phyloP scores from a whole-genome alignment of 768 basidiomycete genomes.

The Trametes maxima region DNA sequence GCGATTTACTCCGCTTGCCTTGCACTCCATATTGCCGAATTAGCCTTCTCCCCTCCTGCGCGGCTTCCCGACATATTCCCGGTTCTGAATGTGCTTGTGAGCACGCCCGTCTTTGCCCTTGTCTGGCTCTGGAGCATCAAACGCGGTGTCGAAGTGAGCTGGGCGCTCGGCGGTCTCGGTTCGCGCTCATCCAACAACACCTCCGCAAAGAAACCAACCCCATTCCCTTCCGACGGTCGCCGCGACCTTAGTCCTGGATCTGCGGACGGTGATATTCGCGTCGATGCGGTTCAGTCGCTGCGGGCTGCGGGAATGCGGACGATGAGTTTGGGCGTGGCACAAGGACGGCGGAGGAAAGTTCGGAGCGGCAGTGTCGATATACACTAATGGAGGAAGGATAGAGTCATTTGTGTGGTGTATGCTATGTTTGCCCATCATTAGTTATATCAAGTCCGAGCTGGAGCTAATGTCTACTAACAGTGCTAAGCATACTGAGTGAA shows the following conservation, averaged over 20 bases:
- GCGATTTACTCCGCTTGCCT: slow-evolving; percentile 56
- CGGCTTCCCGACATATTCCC: slow-evolving; percentile 86
- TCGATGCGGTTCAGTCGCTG: not conserved
- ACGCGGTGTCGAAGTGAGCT: slow-evolving; percentile 74
- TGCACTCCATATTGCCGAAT: slow-evolving; percentile 65
- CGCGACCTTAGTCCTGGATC: not conserved
- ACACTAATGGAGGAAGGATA: not conserved
- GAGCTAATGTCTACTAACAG: too few species aligned
- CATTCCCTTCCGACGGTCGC: slow-evolving; percentile 2
- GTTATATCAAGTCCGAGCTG: too few species aligned
- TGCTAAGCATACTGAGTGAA: too few species aligned
- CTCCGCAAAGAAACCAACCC: not conserved
- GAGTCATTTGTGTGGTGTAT: not conserved
- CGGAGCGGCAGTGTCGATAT: slow-evolving; percentile 19
- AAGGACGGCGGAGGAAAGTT: slow-evolving; percentile 17
- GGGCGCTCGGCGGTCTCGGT: slow-evolving; percentile 69
- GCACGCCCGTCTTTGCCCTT: slow-evolving; percentile 77
- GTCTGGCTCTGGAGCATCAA: slow-evolving; percentile 92
- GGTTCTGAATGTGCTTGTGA: slow-evolving; percentile 82
- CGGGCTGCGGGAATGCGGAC: slow-evolving; percentile 16
- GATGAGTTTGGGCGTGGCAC: slow-evolving; percentile 21
- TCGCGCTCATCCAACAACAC: slow-evolving; percentile 1
- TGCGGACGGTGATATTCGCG: not conserved
- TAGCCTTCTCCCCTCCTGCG: slow-evolving; percentile 60
- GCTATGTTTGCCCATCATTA: not conserved